Percentiles rank a stretch among this genome's conserved stretches.
Conservation (phyloP, 2,329 filamentous ascomycete species). For the Colletotrichum tofieldiae region DNA sequence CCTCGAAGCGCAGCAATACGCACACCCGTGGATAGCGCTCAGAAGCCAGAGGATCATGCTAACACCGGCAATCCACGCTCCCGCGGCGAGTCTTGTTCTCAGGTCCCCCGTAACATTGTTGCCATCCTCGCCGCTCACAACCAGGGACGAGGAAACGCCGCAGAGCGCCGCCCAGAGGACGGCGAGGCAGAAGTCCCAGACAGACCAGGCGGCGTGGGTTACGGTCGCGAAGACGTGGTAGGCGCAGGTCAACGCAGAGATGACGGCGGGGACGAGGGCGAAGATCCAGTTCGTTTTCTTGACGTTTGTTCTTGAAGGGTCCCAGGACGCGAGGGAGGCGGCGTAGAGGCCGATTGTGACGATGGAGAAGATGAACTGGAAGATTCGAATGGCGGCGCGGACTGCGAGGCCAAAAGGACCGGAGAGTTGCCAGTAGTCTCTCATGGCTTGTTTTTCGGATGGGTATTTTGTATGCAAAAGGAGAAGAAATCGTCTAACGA, state of each 20-base stretch:
- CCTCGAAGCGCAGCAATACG: conserved; percentile 22
- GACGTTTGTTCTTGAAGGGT: neutral
- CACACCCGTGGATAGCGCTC: conserved; percentile 24
- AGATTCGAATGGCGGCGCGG: conserved; percentile 28
- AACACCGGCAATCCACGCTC: conserved; percentile 31
- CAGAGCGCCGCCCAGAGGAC: conserved; percentile 39
- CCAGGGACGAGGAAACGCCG: conserved; percentile 14
- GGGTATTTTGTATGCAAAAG: neutral
- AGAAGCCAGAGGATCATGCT: conserved; percentile 31
- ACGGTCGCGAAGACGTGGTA: conserved; percentile 35
- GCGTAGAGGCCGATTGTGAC: conserved; percentile 33
- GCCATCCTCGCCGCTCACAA: neutral
- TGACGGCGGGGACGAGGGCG: conserved; percentile 28
- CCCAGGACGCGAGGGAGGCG: conserved; percentile 31
- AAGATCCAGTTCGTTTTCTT: conserved; percentile 29
- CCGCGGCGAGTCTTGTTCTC: conserved; percentile 17
- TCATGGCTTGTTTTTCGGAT: conserved; percentile 2
- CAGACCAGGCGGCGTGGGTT: conserved; percentile 34
- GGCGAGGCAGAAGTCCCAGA: conserved; percentile 35
- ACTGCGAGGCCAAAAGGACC: conserved; percentile 32
- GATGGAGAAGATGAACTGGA: conserved; percentile 40
- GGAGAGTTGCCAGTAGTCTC: conserved; percentile 37
- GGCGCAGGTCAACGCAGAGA: conserved; percentile 27
- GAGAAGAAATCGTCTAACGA: neutral
- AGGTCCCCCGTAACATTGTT: neutral